Base-by-base conservation (phyloP, 257 asterid genomes). In the Ilex aquifolium region DNA sequence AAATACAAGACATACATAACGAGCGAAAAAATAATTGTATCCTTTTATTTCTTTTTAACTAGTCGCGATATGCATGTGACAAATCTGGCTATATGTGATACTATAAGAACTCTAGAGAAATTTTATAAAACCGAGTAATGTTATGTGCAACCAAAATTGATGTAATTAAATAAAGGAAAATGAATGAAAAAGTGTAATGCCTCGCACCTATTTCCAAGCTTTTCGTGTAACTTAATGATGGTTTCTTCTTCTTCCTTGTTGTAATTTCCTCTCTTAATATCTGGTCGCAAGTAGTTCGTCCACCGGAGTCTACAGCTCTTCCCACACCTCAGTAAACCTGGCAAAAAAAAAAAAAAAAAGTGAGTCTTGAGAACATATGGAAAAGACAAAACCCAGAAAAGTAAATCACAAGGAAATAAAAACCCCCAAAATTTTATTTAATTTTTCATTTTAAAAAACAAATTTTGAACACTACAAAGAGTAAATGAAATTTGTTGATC, bases 241-340 rank as follows among this genome's bases (percentile, higher is more conserved):
- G 83, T 46, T 56, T 84, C 77, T 56, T 84, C 91, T 68, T 84
- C 91, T 59, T 84, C 77, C 52, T 27, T 57, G 66, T 32, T 73
- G 83, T 79, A 84, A 76, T 84, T 82, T 40, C 91, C 91, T 56
- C 91, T 82, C 70, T 77, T 84, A 7, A 84, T 84, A 39, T 82
- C 91, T 0, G 91, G 86, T 69, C 73, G 77, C 64, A 84, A 44
- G 70, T 84, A 84, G 62, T 84, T 82, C 7, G 69, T 77, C 91
- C 91, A 84, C 16, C 91, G 57, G 1, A 84, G 77, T 57, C 91
- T 75, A 76, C 91, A 84, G 62, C 91, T 84, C 75, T 84, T 84
- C 48, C 91, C 91, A 65, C 91, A 84, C 62, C 91, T 75, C 84
- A 83, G 15, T 42, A 90, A 70, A 13, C 95, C 96, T 86, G 56